Percentiles rank a stretch among this genome's conserved stretches.
Evolutionary conservation across 2,329 filamentous ascomycete genomes (phyloP).

Genomic region (Hypoxylon sp.): DNA sequence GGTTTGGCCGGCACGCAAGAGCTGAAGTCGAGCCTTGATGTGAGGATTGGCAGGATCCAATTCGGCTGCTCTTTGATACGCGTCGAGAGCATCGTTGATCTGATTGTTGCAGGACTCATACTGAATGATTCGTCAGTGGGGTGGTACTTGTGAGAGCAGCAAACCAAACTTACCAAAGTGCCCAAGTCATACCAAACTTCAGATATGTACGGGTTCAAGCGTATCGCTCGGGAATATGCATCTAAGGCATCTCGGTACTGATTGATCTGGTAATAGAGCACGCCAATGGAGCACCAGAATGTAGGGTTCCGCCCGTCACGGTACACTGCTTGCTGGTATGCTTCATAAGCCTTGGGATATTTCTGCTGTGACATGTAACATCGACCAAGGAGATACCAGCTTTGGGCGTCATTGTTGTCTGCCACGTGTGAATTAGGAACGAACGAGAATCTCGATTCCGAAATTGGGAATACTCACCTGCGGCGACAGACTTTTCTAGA

Average conservation of each 20-base stretch:
- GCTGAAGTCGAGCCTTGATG: conserved; percentile 93
- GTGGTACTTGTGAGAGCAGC: conserved; percentile 24
- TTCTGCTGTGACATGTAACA: conserved; percentile 99
- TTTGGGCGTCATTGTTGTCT: conserved; percentile 96
- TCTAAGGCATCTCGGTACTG: conserved; percentile 98
- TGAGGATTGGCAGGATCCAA: conserved; percentile 93
- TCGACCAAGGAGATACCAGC: conserved; percentile 96
- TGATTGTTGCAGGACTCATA: conserved; percentile 99
- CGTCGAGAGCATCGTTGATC: conserved; percentile 94
- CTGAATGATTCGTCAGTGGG: conserved; percentile 61
- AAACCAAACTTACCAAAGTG: conserved; percentile 78
- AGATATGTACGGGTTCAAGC: conserved; percentile 96
- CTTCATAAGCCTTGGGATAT: conserved; percentile 98
- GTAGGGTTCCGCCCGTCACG: conserved; percentile 97
- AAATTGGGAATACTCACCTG: conserved; percentile 71
- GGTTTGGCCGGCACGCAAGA: conserved; percentile 84
- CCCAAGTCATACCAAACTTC: conserved; percentile 99
- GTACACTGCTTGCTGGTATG: conserved; percentile 98
- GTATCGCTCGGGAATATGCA: conserved; percentile 96
- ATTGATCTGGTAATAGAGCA: conserved; percentile 99
- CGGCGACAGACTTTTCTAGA: conserved; percentile 93
- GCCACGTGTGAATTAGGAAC: conserved; percentile 50
- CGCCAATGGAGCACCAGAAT: conserved; percentile 99
- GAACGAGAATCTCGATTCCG: conserved; percentile 18
- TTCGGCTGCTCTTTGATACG: conserved; percentile 93